phyloP scores from a whole-genome alignment of 805 yeast genomes.

The Candida pini region DNA sequence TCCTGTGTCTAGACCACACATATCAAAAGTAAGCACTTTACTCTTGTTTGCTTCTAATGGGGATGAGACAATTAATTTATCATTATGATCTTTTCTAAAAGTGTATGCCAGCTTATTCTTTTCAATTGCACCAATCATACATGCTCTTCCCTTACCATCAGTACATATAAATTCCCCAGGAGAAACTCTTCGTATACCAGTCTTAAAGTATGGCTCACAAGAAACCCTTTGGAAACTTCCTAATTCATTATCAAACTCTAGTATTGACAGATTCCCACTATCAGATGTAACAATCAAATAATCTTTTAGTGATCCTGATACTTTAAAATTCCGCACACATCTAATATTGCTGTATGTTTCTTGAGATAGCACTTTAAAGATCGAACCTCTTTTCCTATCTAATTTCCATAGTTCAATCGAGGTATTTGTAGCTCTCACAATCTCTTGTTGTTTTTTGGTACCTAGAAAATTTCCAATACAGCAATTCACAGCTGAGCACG shows the following conservation, averaged over 20 bases:
- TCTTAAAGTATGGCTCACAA: conserved; percentile 66
- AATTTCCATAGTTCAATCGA: conserved; percentile 48
- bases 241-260: conserved; percentile 25
- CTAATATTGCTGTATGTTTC: conserved; percentile 57
- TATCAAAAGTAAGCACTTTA: conserved; percentile 42
- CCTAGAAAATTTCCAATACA: conserved; percentile 68
- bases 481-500: conserved; percentile 48
- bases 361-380: conserved; percentile 37
- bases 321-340: conserved; percentile 42
- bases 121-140: conserved; percentile 69
- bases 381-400: conserved; percentile 50
- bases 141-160: conserved; percentile 69
- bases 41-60: conserved; percentile 67
- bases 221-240: conserved; percentile 33
- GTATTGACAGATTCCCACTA: conserved; percentile 62
- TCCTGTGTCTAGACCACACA: conserved; percentile 65
- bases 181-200: conserved; percentile 66
- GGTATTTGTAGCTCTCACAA: conserved; percentile 53
- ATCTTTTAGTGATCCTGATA: conserved; percentile 51
- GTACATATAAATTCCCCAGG: conserved; percentile 71
- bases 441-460: conserved; percentile 49
- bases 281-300: conserved; percentile 68
- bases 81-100: conserved; percentile 43
- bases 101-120: conserved; percentile 67
- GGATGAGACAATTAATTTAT: conserved; percentile 49